phyloP scores from a whole-genome alignment of 2,329 filamentous ascomycete species.

The Exophiala dermatitidis region DNA sequence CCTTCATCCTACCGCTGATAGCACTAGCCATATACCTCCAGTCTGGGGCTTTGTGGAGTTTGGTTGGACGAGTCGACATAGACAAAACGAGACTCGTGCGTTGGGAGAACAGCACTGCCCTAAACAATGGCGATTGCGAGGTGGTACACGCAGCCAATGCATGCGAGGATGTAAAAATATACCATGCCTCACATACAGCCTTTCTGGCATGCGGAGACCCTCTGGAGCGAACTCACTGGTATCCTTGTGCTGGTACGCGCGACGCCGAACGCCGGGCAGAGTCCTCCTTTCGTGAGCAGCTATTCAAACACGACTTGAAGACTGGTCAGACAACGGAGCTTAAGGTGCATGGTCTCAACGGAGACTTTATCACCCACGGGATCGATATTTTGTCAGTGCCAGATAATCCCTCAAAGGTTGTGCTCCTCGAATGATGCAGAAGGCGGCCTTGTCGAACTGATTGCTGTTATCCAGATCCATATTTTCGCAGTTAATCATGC shows the following conservation, averaged over 20 bases:
- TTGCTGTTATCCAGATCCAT: conserved; percentile 4
- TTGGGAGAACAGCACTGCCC: conserved; percentile 15
- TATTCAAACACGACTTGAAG: conserved; percentile 21
- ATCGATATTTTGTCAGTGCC: conserved; percentile 17
- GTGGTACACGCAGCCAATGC: conserved; percentile 14
- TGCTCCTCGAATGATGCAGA: not conserved
- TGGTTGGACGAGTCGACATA: conserved; percentile 14
- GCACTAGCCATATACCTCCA: conserved; percentile 12
- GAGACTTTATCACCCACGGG: conserved; percentile 23
- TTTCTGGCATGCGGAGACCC: conserved; percentile 20
- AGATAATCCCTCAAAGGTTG: conserved; percentile 12
- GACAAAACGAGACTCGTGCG: conserved; percentile 16
- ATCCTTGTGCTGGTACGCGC: conserved; percentile 18
- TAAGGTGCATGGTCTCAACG: conserved; percentile 12
- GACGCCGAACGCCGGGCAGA: conserved; percentile 9
- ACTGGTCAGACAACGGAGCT: conserved; percentile 14
- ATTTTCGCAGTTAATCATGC: conserved; percentile 23
- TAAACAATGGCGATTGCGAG: conserved; percentile 16
- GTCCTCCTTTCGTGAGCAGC: conserved; percentile 16
- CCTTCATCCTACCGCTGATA: conserved; percentile 9
- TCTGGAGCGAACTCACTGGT: conserved; percentile 18
- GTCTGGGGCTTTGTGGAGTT: conserved; percentile 2
- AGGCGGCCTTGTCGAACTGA: not conserved
- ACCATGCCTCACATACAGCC: conserved; percentile 17
- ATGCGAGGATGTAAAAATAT: conserved; percentile 22